Conservation (phyloP, 176 grass and related monocot genomes). For the Triticum urartu region DNA sequence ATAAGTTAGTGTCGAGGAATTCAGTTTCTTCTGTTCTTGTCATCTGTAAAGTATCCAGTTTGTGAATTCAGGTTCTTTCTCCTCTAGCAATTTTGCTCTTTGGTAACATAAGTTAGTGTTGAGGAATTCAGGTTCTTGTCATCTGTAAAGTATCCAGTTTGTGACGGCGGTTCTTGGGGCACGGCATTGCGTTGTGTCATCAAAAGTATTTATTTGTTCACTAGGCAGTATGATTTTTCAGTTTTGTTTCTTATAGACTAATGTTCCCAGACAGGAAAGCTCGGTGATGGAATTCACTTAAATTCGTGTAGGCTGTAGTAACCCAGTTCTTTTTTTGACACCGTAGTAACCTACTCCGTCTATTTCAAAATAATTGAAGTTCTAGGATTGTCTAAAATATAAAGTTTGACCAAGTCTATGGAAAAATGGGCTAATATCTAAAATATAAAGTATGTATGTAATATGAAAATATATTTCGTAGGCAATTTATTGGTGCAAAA, state of each 20-base stretch:
- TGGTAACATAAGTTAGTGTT: slow-evolving; percentile 28
- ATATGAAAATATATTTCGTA: no score
- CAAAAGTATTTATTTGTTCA: slow-evolving; percentile 2
- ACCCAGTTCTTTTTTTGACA: neutral
- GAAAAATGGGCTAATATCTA: no score
- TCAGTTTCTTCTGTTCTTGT: neutral
- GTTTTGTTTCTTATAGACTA: neutral
- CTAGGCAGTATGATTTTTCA: neutral
- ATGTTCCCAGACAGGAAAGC: neutral
- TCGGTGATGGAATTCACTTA: neutral
- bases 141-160: slow-evolving; percentile 38
- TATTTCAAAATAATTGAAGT: no score
- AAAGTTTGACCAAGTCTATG: no score
- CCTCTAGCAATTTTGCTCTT: neutral
- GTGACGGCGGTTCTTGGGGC: slow-evolving; percentile 13
- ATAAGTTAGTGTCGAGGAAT: slow-evolving; percentile 21
- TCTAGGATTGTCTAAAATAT: no score
- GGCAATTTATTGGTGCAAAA: no score
- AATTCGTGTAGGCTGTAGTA: neutral
- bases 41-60: slow-evolving; percentile 41
- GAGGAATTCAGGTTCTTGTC: neutral
- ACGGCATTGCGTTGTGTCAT: neutral
- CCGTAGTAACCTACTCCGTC: no score
- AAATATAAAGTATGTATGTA: no score
- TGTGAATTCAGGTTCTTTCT: neutral